phyloP scores from a whole-genome alignment of 495 filamentous ascomycete species.

The Neurospora cerealis region DNA sequence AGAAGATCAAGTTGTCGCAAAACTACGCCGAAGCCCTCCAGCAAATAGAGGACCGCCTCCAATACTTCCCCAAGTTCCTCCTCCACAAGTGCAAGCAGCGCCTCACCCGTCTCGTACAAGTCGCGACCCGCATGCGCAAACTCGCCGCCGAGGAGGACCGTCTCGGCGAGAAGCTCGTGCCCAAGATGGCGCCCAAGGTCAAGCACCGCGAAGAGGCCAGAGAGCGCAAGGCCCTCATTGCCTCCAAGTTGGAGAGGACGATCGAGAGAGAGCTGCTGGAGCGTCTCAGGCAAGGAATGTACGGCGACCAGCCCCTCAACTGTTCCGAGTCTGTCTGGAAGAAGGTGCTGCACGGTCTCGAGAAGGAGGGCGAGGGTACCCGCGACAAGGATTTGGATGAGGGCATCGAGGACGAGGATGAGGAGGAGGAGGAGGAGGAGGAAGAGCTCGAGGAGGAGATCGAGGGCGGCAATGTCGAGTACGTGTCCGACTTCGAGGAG shows the following conservation, averaged over 20 bases:
- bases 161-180: conserved; percentile 83
- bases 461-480: conserved; percentile 74
- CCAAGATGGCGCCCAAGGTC: conserved; percentile 87
- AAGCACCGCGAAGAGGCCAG: conserved; percentile 77
- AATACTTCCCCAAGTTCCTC: conserved; percentile 95
- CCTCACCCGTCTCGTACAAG: conserved; percentile 86
- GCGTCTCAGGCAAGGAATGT: conserved; percentile 80
- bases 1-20: conserved; percentile 77
- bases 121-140: conserved; percentile 73
- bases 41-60: conserved; percentile 79
- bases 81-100: conserved; percentile 97
- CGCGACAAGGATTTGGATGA: conserved; percentile 83
- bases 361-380: conserved; percentile 71
- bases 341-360: conserved; percentile 86
- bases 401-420: conserved; percentile 72
- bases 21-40: conserved; percentile 80
- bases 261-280: conserved; percentile 97
- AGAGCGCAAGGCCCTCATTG: conserved; percentile 86
- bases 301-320: conserved; percentile 90
- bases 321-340: conserved; percentile 93
- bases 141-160: conserved; percentile 81
- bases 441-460: conserved; percentile 57
- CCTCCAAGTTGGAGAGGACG: conserved; percentile 89
- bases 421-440: conserved; percentile 56
- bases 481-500: conserved; percentile 55